Percentiles rank a stretch among this genome's conserved stretches.
These are phyloP conservation scores for Annona squamosa DNA, from an alignment of 164 flowering plant genomes.

Conservation along the genomic window DNA sequence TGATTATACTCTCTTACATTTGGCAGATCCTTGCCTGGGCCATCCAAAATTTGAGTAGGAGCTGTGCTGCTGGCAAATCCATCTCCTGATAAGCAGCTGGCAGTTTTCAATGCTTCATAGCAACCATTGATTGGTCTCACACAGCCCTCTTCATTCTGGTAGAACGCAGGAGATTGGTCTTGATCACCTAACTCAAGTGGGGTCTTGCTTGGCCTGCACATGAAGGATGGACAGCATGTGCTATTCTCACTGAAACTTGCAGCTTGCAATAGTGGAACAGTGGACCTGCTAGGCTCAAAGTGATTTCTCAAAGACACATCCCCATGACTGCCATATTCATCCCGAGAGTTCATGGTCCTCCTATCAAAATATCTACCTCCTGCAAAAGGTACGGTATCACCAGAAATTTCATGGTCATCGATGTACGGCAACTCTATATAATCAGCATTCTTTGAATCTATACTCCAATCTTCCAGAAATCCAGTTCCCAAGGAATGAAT, in stretches of 20 bases:
- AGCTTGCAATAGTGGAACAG: background rate
- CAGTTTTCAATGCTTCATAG: background rate
- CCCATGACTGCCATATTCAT: background rate
- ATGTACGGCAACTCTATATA: background rate
- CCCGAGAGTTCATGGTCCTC: background rate
- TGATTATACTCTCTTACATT: background rate
- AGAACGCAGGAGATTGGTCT: background rate
- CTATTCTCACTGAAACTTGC: background rate
- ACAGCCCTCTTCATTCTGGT: background rate
- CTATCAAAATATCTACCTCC: constrained; percentile 1
- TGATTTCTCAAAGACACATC: background rate
- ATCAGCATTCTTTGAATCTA: background rate
- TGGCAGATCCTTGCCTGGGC: background rate
- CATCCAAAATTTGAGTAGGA: background rate
- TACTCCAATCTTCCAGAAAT: background rate
- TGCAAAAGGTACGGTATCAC: constrained; percentile 1
- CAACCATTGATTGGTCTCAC: background rate
- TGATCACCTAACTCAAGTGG: background rate
- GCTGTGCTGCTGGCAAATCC: background rate
- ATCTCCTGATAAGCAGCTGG: background rate
- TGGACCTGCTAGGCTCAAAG: background rate
- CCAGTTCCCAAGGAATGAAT: background rate
- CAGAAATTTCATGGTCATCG: background rate
- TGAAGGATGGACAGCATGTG: background rate
- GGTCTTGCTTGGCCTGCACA: background rate